Evolutionary conservation across 768 basidiomycete species (phyloP).

Genomic region (Pleurotus sapidus): DNA sequence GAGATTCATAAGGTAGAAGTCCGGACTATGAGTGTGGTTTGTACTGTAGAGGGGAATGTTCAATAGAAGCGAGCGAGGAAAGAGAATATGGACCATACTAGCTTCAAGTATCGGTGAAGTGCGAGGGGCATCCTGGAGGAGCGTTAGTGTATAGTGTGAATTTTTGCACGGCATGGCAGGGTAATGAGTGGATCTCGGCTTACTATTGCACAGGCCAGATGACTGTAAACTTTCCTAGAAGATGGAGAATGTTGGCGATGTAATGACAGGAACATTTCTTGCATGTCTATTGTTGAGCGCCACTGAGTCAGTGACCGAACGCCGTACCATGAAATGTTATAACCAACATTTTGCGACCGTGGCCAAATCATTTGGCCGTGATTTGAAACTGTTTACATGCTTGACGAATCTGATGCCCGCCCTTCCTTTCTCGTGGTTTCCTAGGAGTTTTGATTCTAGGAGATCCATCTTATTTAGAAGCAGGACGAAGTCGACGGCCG

Average conservation of each 20-base stretch:
- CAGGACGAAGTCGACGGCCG: conserved; percentile 51
- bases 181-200: conserved; percentile 17
- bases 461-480: conserved; percentile 66
- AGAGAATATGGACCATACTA: background rate
- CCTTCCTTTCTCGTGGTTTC: background rate
- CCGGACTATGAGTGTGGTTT: background rate
- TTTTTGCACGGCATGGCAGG: background rate
- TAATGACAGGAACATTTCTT: conserved; percentile 46
- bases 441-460: conserved; percentile 47
- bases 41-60: background rate
- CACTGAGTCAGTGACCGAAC: background rate
- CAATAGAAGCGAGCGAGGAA: background rate
- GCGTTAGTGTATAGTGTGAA: conserved; percentile 13
- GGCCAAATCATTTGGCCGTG: conserved; percentile 48
- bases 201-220: conserved; percentile 59
- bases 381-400: conserved; percentile 53
- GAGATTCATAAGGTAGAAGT: no score
- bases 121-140: conserved; percentile 34
- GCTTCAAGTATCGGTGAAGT: background rate
- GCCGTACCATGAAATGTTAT: no score
- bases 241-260: conserved; percentile 49
- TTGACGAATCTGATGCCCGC: conserved; percentile 50
- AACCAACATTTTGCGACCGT: conserved; percentile 51
- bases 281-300: conserved; percentile 38
- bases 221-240: conserved; percentile 46